phyloP scores from a whole-genome alignment of 2,329 filamentous ascomycete genomes.

The Aspergillus clavatus region DNA sequence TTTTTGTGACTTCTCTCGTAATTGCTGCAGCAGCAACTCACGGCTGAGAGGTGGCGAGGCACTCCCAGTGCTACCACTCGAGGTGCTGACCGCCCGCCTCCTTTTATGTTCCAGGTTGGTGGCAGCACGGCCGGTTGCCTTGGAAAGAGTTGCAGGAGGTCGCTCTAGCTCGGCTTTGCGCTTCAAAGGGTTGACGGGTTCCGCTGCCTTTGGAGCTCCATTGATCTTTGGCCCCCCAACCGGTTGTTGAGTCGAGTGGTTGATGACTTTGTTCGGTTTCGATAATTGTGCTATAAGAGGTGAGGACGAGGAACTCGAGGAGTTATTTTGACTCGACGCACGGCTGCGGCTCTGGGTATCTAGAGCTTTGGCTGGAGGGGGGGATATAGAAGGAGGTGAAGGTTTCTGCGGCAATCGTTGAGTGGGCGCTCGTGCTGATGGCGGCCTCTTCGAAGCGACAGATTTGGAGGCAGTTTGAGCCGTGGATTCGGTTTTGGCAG shows the following conservation, averaged over 20 bases:
- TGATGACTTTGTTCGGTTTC: conserved; percentile 22
- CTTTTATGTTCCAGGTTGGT: conserved; percentile 42
- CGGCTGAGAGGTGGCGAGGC: conserved; percentile 37
- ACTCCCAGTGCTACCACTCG: conserved; percentile 41
- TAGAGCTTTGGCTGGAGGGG: conserved; percentile 57
- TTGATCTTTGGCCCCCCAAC: conserved; percentile 20
- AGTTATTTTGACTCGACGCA: conserved; percentile 39
- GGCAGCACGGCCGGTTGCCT: conserved; percentile 24
- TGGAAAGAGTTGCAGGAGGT: conserved; percentile 16
- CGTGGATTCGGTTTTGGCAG: conserved; percentile 21
- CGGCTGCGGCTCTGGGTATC: conserved; percentile 48
- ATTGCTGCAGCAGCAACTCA: conserved; percentile 34
- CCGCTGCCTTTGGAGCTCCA: conserved; percentile 24
- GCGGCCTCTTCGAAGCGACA: conserved; percentile 32
- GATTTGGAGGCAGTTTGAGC: conserved; percentile 24
- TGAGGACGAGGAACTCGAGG: conserved; percentile 45
- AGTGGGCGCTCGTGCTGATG: conserved; percentile 40
- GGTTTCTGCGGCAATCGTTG: conserved; percentile 53
- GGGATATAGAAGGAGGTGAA: conserved; percentile 58
- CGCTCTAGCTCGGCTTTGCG: conserved; percentile 38
- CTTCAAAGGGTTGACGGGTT: conserved; percentile 33
- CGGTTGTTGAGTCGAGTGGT: conserved; percentile 19
- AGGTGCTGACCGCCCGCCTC: conserved; percentile 33
- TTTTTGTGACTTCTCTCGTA: conserved; percentile 38
- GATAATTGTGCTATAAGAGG: conserved; percentile 40